Evolutionary conservation across 768 basidiomycete species (phyloP).

Genomic region (Lactarius hengduanensis): DNA sequence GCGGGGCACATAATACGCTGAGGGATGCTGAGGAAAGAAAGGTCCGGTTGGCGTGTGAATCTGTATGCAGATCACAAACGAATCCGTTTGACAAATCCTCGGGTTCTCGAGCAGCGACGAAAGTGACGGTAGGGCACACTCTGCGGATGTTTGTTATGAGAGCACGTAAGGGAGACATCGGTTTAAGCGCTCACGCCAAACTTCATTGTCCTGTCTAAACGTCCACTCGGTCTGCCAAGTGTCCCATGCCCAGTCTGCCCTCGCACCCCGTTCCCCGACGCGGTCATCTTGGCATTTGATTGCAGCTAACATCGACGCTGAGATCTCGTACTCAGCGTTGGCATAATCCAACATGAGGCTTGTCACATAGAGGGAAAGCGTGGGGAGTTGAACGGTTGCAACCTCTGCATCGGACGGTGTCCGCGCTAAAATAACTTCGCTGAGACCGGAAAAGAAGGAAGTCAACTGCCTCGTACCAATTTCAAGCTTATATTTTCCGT

Average conservation of each 20-base stretch:
- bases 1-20: slow-evolving; percentile 60
- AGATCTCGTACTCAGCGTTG: slow-evolving; percentile 56
- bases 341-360: slow-evolving; percentile 62
- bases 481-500: slow-evolving; percentile 70
- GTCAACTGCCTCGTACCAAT: slow-evolving; percentile 45
- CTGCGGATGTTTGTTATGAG: slow-evolving; percentile 35
- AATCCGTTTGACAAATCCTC: slow-evolving; percentile 59
- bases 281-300: slow-evolving; percentile 65
- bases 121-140: slow-evolving; percentile 61
- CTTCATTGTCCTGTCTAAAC: slow-evolving; percentile 68
- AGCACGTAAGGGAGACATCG: neutral
- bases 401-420: slow-evolving; percentile 10
- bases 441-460: neutral
- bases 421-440: slow-evolving; percentile 7
- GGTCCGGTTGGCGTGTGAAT: slow-evolving; percentile 58
- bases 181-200: slow-evolving; percentile 56
- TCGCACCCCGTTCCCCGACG: slow-evolving; percentile 58
- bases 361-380: slow-evolving; percentile 64
- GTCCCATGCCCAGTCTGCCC: slow-evolving; percentile 74
- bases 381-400: slow-evolving; percentile 36
- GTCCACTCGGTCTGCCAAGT: slow-evolving; percentile 68
- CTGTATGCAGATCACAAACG: slow-evolving; percentile 71
- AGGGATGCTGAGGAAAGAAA: slow-evolving; percentile 64
- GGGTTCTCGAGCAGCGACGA: slow-evolving; percentile 59
- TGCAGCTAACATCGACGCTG: slow-evolving; percentile 68